Evolutionary conservation across 164 flowering plant species (phyloP).

Genomic region (Macadamia integrifolia): DNA sequence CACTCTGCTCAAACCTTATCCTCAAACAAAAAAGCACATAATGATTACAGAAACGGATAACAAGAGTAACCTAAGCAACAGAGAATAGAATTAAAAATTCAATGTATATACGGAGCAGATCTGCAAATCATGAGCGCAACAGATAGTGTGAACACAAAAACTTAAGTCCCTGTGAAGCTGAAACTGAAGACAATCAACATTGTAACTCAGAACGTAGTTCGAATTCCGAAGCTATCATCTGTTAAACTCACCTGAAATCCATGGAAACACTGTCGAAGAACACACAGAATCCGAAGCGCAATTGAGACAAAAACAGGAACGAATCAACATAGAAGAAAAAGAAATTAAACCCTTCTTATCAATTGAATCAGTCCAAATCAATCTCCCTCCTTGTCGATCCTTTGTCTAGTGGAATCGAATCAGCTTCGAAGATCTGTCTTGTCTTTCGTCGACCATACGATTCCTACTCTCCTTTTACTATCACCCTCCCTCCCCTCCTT

Average conservation of each 20-base stretch:
- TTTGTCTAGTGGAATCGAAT: not conserved
- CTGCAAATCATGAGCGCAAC: not conserved
- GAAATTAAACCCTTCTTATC: not conserved
- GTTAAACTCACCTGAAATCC: constrained; percentile 5
- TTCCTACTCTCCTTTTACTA: not conserved
- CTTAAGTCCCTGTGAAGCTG: not conserved
- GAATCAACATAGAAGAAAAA: not conserved
- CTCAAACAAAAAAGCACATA: no score
- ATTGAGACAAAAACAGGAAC: not conserved
- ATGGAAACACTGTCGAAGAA: not conserved
- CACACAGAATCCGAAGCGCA: not conserved
- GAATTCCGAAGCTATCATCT: not conserved
- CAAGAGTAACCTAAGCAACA: not conserved
- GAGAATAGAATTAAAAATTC: not conserved
- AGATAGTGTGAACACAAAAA: not conserved
- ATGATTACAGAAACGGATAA: not conserved
- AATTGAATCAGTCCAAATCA: not conserved
- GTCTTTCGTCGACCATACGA: not conserved
- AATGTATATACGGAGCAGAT: not conserved
- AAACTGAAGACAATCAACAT: not conserved
- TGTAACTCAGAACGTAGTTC: not conserved
- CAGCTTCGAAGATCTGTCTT: not conserved
- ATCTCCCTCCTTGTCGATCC: not conserved
- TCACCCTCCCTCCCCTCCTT: not conserved
- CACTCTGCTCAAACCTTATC: no score